Evolutionary conservation across 139 green algal species (phyloP).

Genomic region (Penium margaritaceum): DNA sequence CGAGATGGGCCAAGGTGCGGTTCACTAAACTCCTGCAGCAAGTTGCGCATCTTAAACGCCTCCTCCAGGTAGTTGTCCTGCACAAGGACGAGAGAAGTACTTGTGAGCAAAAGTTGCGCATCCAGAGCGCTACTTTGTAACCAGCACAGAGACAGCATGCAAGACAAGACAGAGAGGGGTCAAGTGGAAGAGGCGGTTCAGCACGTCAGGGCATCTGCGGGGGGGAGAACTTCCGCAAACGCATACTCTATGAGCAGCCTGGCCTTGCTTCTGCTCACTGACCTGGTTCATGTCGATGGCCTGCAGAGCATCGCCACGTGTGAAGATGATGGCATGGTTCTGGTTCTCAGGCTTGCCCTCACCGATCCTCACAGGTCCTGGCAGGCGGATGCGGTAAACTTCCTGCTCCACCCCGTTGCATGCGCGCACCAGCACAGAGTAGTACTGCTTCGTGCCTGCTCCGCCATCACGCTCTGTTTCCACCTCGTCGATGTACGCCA

Average conservation of each 20-base stretch:
- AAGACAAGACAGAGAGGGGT: too few relatives aligned
- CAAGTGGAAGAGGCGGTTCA: conserved; percentile 1
- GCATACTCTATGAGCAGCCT: neutral
- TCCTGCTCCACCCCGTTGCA: conserved; percentile 16
- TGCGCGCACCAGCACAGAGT: neutral
- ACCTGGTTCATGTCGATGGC: conserved; percentile 55
- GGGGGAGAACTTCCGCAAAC: neutral
- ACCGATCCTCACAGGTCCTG: conserved; percentile 16
- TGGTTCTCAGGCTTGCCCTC: conserved; percentile 44
- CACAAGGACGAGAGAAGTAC: neutral
- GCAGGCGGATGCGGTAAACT: conserved; percentile 24
- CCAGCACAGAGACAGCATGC: too few relatives aligned
- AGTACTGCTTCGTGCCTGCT: neutral
- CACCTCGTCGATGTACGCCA: conserved; percentile 35
- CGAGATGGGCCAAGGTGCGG: too few relatives aligned
- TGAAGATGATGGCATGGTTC: conserved; percentile 42
- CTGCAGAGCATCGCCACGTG: conserved; percentile 27
- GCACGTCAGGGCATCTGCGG: too few relatives aligned
- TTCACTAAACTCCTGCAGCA: conserved; percentile 41
- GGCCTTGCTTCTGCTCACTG: conserved; percentile 65
- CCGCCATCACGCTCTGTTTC: conserved; percentile 14
- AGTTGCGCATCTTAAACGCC: conserved; percentile 38
- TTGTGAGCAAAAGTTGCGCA: conserved; percentile 57
- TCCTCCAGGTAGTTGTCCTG: conserved; percentile 41
- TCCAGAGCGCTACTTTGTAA: too few relatives aligned